A percentile compares a stretch with the other conserved stretches of the same genome.
Conservation (phyloP, 768 basidiomycete species). For the Imleria badia region DNA sequence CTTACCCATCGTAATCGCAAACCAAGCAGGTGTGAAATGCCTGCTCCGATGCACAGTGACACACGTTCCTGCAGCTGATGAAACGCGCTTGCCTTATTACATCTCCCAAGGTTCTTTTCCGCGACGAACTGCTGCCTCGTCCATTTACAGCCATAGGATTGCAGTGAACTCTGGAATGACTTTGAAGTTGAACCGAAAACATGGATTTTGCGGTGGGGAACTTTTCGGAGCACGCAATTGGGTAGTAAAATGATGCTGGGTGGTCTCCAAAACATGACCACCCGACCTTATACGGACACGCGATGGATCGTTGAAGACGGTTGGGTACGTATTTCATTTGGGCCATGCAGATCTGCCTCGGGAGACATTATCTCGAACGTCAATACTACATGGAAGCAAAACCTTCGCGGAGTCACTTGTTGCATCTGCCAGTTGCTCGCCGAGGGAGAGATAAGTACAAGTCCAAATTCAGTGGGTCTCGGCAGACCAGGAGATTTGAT, state of each 20-base stretch:
- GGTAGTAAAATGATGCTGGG: neutral
- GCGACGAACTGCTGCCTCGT: neutral
- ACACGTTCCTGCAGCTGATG: neutral
- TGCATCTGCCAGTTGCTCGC: no score
- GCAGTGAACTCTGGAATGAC: neutral
- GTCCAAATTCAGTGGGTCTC: neutral
- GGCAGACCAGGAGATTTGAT: neutral
- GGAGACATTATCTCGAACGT: no score
- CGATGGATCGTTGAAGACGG: no score
- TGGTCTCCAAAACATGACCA: neutral
- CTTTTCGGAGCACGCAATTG: neutral
- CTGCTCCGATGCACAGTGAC: constrained; percentile 22
- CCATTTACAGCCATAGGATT: neutral
- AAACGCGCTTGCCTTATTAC: constrained; percentile 33
- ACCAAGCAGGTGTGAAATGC: constrained; percentile 58
- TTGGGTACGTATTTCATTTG: no score
- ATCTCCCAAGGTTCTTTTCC: constrained; percentile 33
- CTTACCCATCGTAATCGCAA: constrained; percentile 54
- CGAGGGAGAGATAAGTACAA: neutral
- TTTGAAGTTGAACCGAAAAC: neutral
- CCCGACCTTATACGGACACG: no score
- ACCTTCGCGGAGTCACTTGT: neutral
- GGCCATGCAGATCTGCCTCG: no score
- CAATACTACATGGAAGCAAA: neutral
- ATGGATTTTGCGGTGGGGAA: neutral